Conservation (phyloP, 768 basidiomycete species). For the Lentinula boryana region DNA sequence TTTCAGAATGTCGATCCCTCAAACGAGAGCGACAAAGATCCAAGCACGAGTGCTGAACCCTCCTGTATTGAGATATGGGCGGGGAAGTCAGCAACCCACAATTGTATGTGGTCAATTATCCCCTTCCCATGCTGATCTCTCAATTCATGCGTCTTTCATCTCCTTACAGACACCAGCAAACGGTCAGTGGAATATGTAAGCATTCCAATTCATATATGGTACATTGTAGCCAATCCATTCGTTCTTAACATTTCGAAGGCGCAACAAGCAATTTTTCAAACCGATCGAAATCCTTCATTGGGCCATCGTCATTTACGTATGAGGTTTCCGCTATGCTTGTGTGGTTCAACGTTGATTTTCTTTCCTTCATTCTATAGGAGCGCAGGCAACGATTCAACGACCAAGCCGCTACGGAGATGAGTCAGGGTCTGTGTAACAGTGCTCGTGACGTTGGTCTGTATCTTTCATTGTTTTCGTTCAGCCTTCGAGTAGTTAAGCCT, state of each 20-base stretch:
- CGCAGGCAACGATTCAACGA: conserved; percentile 45
- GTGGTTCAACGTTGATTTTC: neutral
- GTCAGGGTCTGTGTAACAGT: conserved; percentile 50
- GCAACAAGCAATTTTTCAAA: conserved; percentile 64
- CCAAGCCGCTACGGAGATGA: conserved; percentile 45
- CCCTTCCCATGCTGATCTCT: neutral
- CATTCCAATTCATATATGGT: conserved; percentile 8
- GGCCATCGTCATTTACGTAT: conserved; percentile 21
- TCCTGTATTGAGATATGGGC: conserved; percentile 64
- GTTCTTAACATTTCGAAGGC: conserved; percentile 32
- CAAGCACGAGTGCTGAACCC: conserved; percentile 58
- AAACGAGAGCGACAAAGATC: conserved; percentile 46
- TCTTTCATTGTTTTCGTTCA: neutral
- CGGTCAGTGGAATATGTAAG: conserved; percentile 77
- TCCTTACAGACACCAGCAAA: conserved; percentile 46
- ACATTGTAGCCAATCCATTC: neutral
- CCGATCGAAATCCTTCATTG: conserved; percentile 50
- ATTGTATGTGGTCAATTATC: conserved; percentile 41
- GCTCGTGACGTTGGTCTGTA: neutral
- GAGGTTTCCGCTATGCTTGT: neutral
- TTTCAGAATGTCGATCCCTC: conserved; percentile 65
- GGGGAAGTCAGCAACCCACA: conserved; percentile 44
- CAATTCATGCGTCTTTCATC: conserved; percentile 7
- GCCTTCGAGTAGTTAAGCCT: too few relatives aligned
- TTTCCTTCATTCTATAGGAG: conserved; percentile 7